Conservation (phyloP, 495 filamentous ascomycete species). For the Neurospora tetraspora region DNA sequence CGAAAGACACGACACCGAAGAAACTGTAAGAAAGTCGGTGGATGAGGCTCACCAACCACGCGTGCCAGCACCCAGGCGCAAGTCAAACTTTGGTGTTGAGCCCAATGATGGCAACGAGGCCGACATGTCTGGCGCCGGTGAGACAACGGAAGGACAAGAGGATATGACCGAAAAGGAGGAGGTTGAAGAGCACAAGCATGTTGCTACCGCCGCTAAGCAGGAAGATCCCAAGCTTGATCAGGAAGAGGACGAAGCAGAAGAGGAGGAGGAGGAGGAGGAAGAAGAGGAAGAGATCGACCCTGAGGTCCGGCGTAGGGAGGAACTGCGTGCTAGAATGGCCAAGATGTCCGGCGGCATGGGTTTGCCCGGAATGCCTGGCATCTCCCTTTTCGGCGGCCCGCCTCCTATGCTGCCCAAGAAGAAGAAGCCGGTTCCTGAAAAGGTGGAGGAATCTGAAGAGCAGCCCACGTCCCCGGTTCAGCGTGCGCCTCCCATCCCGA, state of each 20-base stretch:
- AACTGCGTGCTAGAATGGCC: constrained; percentile 88
- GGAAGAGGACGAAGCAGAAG: constrained; percentile 42
- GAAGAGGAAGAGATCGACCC: constrained; percentile 89
- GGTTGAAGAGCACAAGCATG: constrained; percentile 45
- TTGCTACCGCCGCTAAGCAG: constrained; percentile 24
- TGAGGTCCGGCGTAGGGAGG: constrained; percentile 75
- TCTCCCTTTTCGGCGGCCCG: constrained; percentile 60
- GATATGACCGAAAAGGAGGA: constrained; percentile 69
- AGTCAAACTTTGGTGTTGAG: constrained; percentile 43
- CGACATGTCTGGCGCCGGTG: constrained; percentile 78
- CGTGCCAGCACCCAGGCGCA: constrained; percentile 34
- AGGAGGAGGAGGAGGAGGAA: constrained; percentile 57
- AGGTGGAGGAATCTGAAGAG: constrained; percentile 37
- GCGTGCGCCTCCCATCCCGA: constrained; percentile 58
- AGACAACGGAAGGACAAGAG: constrained; percentile 71
- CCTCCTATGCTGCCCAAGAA: constrained; percentile 47
- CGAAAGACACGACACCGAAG: constrained; percentile 41
- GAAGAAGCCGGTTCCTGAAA: constrained; percentile 46
- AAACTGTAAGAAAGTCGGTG: constrained; percentile 45
- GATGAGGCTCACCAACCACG: constrained; percentile 44
- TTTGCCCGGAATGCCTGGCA: constrained; percentile 88
- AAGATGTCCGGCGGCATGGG: constrained; percentile 99
- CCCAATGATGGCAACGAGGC: constrained; percentile 75
- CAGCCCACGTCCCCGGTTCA: constrained; percentile 35
- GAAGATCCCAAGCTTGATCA: constrained; percentile 26